Evolutionary conservation across 2,329 filamentous ascomycete genomes (phyloP), one percentile per base, ranked within the genome.

Genomic region (Aspergillus clavatus): DNA sequence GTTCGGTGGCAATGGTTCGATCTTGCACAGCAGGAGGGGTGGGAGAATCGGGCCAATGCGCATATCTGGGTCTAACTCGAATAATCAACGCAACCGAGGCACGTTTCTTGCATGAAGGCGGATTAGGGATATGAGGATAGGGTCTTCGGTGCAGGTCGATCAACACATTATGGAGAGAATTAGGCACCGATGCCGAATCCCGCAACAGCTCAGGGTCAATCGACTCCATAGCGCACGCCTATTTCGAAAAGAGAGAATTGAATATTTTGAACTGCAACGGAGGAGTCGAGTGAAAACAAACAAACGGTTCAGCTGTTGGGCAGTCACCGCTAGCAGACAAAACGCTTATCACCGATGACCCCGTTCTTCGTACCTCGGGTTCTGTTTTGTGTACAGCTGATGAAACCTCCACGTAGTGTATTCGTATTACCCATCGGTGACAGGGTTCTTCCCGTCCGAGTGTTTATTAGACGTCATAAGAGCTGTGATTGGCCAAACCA

Each of bases 81-180:
- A 86, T 68, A 38, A 85, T 77, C 38, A 84, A 65, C 18, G 82
- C 81, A 31, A 86, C 82, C 3, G 81, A 82, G n/a, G 82, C 82
- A 49, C 82, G 74, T 59, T 79, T 80, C 48, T 73, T 75, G 54
- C 75, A 72, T 26, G 63, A 60, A 16, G 74, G 71, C 5, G 72
- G 71, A 48, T 72, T 73, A 21, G 69, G 62, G 3, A 74, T 66
- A 48, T 69, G 59, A n/a, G 70, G 69, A 50, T 68, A 73, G 14
- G 68, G 66, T 26, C 62, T 52, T 24, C 62, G 55, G 44, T 66
- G 51, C 18, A 70, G 56, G 40, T 65, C 59, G 11, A 52, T 40
- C 33, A 70, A 46, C 29, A 63, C 64, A 26, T 55, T 40, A 46
- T 65, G 62, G 12, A 69, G 60, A 33, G 59, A 54, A 27, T 51